Conservation (phyloP, 2,329 filamentous ascomycete species). For the Fusarium sp. region DNA sequence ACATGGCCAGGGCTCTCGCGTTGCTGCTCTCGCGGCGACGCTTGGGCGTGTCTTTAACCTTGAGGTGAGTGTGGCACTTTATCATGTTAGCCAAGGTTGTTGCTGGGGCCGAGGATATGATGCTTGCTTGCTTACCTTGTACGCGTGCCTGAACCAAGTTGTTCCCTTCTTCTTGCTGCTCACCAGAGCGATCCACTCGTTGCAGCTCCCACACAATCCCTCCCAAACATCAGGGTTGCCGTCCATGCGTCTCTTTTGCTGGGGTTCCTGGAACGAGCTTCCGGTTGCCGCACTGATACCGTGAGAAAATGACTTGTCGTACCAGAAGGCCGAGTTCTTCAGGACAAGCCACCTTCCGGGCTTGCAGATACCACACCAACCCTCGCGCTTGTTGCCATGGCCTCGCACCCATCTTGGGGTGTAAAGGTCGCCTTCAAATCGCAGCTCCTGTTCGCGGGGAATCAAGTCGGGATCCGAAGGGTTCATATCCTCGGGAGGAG, state of each 20-base stretch:
- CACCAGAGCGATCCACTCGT: constrained; percentile 83
- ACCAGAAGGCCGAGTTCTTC: constrained; percentile 94
- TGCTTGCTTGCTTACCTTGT: constrained; percentile 71
- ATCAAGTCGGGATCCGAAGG: constrained; percentile 79
- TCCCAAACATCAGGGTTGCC: constrained; percentile 87
- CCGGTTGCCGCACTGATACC: constrained; percentile 87
- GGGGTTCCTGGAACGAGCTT: constrained; percentile 80
- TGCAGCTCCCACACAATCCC: constrained; percentile 81
- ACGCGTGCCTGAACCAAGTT: constrained; percentile 90
- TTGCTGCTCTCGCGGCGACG: constrained; percentile 72
- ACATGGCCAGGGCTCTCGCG: constrained; percentile 54
- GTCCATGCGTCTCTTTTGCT: constrained; percentile 80
- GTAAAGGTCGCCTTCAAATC: constrained; percentile 85
- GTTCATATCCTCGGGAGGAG: constrained; percentile 85
- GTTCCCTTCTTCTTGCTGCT: constrained; percentile 94
- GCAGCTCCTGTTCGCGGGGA: constrained; percentile 81
- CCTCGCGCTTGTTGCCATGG: constrained; percentile 87
- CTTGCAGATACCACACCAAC: constrained; percentile 91
- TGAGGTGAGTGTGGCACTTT: constrained; percentile 78
- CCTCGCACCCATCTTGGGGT: constrained; percentile 87
- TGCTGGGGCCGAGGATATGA: constrained; percentile 8
- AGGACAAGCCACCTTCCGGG: constrained; percentile 87
- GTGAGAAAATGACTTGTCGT: constrained; percentile 91
- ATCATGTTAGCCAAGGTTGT: constrained; percentile 34
- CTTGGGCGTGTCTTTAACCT: constrained; percentile 78